Conservation (phyloP, 768 basidiomycete genomes). For the Cantharellus anzutake region DNA sequence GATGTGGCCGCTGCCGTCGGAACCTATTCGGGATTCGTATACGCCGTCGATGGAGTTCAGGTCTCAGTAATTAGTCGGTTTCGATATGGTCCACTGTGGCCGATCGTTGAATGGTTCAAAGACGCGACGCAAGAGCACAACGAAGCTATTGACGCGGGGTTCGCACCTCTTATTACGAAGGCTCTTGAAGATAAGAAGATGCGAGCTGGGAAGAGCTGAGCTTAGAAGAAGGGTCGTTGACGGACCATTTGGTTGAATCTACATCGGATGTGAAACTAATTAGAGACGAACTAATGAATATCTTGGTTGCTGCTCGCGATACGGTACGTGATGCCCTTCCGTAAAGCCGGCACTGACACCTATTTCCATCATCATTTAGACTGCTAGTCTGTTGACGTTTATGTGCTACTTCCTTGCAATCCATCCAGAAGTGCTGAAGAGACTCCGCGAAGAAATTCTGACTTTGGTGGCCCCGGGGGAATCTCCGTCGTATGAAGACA, state of each 20-base stretch:
- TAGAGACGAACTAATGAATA: slow-evolving; percentile 5
- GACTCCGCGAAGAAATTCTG: slow-evolving; percentile 11
- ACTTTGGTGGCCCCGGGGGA: not conserved
- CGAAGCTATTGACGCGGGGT: slow-evolving; percentile 2
- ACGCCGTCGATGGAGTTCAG: slow-evolving; percentile 6
- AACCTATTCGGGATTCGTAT: slow-evolving; percentile 3
- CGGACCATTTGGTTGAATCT: slow-evolving; percentile 7
- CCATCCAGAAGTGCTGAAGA: slow-evolving; percentile 4
- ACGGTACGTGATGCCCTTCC: slow-evolving; percentile 1
- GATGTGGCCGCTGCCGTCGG: not conserved
- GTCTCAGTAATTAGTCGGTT: not conserved
- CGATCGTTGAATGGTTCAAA: slow-evolving; percentile 2
- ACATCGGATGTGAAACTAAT: not conserved
- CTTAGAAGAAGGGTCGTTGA: slow-evolving; percentile 1
- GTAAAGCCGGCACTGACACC: not conserved
- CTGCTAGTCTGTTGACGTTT: slow-evolving; percentile 6
- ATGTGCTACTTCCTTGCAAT: slow-evolving; percentile 3
- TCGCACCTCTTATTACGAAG: slow-evolving; percentile 1
- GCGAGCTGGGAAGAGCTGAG: not conserved
- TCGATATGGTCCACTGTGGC: not conserved
- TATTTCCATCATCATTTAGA: slow-evolving; percentile 5
- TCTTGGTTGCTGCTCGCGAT: slow-evolving; percentile 9
- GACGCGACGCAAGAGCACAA: not conserved
- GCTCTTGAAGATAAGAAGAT: slow-evolving; percentile 3
- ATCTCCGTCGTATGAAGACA: not conserved